A percentile compares a stretch with the other conserved stretches of the same genome.
Conservation (phyloP, 768 basidiomycete species). For the Xerocomellus chrysenteron region DNA sequence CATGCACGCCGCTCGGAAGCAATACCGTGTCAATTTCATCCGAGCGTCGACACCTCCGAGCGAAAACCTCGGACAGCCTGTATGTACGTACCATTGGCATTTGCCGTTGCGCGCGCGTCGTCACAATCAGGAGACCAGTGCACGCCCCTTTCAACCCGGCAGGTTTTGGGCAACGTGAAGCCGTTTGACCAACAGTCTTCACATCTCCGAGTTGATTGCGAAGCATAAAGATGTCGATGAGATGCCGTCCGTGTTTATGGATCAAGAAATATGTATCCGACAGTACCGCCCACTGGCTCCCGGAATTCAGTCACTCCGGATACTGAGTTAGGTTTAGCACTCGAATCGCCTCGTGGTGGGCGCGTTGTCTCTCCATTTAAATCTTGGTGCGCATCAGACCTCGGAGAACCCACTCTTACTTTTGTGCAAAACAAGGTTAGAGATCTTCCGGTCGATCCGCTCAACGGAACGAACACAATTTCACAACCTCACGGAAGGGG, state of each 20-base stretch:
- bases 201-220: slow-evolving; percentile 9
- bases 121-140: not conserved
- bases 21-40: not conserved
- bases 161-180: not conserved
- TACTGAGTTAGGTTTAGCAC: slow-evolving; percentile 23
- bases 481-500: slow-evolving; percentile 9
- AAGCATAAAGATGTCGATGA: not conserved
- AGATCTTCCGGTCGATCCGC: slow-evolving; percentile 24
- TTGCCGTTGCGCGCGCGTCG: not conserved
- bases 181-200: not conserved
- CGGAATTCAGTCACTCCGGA: not conserved
- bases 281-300: not conserved
- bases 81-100: not conserved
- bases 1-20: not conserved
- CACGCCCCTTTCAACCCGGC: not conserved
- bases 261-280: not conserved
- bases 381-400: slow-evolving; percentile 19
- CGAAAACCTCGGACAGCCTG: slow-evolving; percentile 9
- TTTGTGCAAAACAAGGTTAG: slow-evolving; percentile 4
- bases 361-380: slow-evolving; percentile 22
- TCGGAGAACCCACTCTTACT: slow-evolving; percentile 27
- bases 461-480: slow-evolving; percentile 1
- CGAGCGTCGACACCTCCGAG: not conserved
- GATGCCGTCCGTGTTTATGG: not conserved
- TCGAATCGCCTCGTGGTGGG: slow-evolving; percentile 24